phyloP scores from a whole-genome alignment of 192 early-diverging fungal species.

The Backusella circina region DNA sequence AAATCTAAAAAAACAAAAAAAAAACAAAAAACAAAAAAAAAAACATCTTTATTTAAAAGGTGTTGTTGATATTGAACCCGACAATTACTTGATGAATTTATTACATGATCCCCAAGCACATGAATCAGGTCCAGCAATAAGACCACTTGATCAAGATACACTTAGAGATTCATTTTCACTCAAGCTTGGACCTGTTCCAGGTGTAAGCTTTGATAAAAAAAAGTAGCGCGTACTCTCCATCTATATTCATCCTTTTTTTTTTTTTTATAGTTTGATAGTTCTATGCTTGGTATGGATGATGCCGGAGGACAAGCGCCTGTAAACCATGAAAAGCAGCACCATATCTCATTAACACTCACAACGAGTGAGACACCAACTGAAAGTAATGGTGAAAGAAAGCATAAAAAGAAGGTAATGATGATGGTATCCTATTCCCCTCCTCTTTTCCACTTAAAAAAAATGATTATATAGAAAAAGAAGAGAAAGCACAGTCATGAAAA shows the following conservation, averaged over 20 bases:
- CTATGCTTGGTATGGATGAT: slow-evolving; percentile 25
- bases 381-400: slow-evolving; percentile 19
- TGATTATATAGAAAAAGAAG: slow-evolving; percentile 30
- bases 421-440: background rate
- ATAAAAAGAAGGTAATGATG: slow-evolving; percentile 37
- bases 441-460: background rate
- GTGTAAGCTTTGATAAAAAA: slow-evolving; percentile 18
- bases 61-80: slow-evolving; percentile 23
- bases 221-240: background rate
- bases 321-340: background rate
- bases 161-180: slow-evolving; percentile 29
- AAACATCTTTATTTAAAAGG: slow-evolving; percentile 8
- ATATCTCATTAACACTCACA: background rate
- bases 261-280: slow-evolving; percentile 29
- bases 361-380: slow-evolving; percentile 2
- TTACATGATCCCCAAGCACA: slow-evolving; percentile 28
- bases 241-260: background rate
- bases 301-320: background rate
- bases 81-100: slow-evolving; percentile 27
- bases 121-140: slow-evolving; percentile 13
- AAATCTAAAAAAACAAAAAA: background rate
- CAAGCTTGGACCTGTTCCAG: slow-evolving; percentile 31
- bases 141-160: slow-evolving; percentile 23
- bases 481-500: slow-evolving; percentile 35
- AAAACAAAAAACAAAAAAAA: no score